phyloP scores from a whole-genome alignment of 371 early-diverging fungal species.

The Saksenaea oblongispora region DNA sequence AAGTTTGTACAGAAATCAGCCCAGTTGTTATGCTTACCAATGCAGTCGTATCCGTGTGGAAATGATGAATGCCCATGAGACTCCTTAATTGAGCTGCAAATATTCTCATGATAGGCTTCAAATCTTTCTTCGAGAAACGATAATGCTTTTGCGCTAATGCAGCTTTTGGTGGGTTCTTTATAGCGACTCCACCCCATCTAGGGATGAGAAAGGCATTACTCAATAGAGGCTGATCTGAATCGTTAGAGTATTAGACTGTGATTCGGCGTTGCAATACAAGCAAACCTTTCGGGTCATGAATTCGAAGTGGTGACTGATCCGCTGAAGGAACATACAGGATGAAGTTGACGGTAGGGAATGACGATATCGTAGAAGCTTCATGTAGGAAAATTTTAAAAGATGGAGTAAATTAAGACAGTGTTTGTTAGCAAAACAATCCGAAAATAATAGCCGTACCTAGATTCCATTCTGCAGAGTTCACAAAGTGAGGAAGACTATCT shows the following conservation, averaged over 20 bases:
- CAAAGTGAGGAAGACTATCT: constrained; percentile 73
- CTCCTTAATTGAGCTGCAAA: constrained; percentile 82
- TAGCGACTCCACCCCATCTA: constrained; percentile 90
- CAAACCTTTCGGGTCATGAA: constrained; percentile 59
- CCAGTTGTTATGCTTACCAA: background rate
- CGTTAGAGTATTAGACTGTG: background rate
- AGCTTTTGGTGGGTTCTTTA: constrained; percentile 59
- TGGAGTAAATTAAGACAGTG: too few relatives aligned
- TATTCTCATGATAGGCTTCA: constrained; percentile 73
- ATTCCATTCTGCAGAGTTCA: constrained; percentile 92
- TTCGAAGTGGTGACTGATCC: constrained; percentile 66
- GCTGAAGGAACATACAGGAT: constrained; percentile 80
- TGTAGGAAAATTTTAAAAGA: background rate
- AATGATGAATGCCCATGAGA: constrained; percentile 74
- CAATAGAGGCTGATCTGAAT: constrained; percentile 30
- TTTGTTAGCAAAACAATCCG: background rate
- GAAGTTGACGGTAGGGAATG: constrained; percentile 83
- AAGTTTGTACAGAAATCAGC: background rate
- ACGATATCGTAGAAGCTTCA: constrained; percentile 81
- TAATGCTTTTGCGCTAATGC: constrained; percentile 16
- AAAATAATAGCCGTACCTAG: constrained; percentile 52
- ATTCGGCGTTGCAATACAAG: background rate
- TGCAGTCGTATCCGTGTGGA: constrained; percentile 3
- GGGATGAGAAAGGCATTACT: constrained; percentile 88
- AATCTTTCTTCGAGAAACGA: constrained; percentile 44